Percentiles rank a stretch among this genome's conserved stretches.
Conservation (phyloP, 768 basidiomycete genomes). For the Mycena rosella region DNA sequence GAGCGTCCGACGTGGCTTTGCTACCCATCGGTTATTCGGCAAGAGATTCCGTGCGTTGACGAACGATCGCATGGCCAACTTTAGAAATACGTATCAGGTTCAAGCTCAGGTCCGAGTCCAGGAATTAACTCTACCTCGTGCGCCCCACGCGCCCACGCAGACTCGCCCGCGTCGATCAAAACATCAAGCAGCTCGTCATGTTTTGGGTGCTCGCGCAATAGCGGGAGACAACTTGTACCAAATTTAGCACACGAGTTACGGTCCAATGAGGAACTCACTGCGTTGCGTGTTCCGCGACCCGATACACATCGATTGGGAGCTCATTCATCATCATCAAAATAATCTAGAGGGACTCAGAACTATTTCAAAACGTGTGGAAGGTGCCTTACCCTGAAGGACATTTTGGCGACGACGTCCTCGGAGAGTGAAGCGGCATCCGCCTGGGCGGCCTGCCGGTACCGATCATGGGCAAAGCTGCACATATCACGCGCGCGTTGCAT, state of each 20-base stretch:
- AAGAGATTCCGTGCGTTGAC: constrained; percentile 69
- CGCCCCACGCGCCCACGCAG: constrained; percentile 78
- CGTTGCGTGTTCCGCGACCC: constrained; percentile 78
- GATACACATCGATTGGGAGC: constrained; percentile 70
- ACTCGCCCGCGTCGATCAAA: constrained; percentile 76
- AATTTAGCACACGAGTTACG: background rate
- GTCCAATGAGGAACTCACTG: constrained; percentile 50
- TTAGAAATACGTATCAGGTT: constrained; percentile 4
- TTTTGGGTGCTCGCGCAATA: constrained; percentile 71
- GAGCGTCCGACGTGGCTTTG: constrained; percentile 62
- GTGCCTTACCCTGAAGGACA: constrained; percentile 72
- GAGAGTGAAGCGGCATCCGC: constrained; percentile 68
- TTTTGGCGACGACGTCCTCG: constrained; percentile 65
- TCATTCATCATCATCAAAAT: constrained; percentile 80
- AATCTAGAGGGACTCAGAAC: constrained; percentile 56
- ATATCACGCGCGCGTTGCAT: constrained; percentile 79
- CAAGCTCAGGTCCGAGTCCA: no score
- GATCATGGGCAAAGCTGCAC: constrained; percentile 82
- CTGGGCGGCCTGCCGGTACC: constrained; percentile 80
- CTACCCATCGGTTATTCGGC: constrained; percentile 65
- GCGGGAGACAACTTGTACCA: constrained; percentile 64
- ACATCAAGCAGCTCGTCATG: constrained; percentile 72
- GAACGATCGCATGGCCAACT: constrained; percentile 76
- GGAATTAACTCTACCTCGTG: constrained; percentile 66
- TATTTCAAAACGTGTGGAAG: no score